Evolutionary conservation across 2,329 filamentous ascomycete species (phyloP).

Genomic region (Sphaerulina vaccinii): DNA sequence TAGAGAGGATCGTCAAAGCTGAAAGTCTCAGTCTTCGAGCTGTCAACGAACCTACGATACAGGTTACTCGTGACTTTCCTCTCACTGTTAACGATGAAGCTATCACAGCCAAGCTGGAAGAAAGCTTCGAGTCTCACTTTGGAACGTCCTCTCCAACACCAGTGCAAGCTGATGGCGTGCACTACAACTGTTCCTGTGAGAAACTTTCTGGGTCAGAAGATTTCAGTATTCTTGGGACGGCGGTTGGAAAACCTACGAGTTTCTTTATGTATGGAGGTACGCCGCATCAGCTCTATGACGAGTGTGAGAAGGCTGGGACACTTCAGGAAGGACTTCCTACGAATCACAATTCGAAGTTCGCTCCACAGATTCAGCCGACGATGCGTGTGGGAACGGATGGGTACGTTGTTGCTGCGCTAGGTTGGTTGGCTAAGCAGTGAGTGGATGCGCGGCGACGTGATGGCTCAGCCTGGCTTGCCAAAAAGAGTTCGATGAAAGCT

Average conservation of each 20-base stretch:
- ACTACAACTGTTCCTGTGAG: constrained; percentile 43
- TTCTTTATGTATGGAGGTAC: constrained; percentile 60
- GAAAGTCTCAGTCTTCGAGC: constrained; percentile 54
- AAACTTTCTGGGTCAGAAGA: constrained; percentile 56
- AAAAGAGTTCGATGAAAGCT: too few species aligned
- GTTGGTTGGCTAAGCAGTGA: constrained; percentile 34
- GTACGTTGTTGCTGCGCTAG: constrained; percentile 39
- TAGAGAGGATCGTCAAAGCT: constrained; percentile 55
- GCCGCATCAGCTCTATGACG: constrained; percentile 52
- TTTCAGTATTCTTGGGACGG: constrained; percentile 56
- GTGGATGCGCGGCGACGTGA: too few species aligned
- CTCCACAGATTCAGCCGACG: constrained; percentile 59
- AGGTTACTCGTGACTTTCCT: constrained; percentile 46
- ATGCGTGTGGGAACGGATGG: constrained; percentile 50
- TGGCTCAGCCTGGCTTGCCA: too few species aligned
- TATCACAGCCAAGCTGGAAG: constrained; percentile 45
- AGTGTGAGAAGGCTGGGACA: constrained; percentile 46
- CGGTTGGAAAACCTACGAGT: constrained; percentile 49
- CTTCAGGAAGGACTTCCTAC: constrained; percentile 53
- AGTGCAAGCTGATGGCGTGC: constrained; percentile 5
- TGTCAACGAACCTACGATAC: constrained; percentile 45
- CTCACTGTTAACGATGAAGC: constrained; percentile 53
- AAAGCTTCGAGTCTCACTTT: constrained; percentile 51
- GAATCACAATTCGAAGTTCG: constrained; percentile 61
- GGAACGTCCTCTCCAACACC: neutral